Base-by-base conservation (phyloP, 2,329 filamentous ascomycete genomes). In the Fusarium goolgardi region DNA sequence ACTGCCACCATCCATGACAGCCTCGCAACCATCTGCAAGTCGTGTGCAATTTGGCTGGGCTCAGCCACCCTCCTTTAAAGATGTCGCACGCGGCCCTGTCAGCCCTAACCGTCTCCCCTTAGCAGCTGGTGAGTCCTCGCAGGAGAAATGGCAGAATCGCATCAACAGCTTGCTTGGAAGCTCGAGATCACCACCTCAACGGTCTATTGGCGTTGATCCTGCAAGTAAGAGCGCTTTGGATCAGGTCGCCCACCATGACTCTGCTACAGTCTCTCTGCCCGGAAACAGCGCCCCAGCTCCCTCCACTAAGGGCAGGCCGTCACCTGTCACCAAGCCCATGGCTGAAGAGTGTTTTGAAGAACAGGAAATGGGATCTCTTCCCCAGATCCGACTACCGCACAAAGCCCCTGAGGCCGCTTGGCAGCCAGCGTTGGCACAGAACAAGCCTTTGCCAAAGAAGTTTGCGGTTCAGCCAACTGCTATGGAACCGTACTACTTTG, bases 291-390 rank as follows among this genome's bases (percentile, higher is more conserved):
- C 64, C 46, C 53, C 56, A 18, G 52, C 53, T 58, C 55, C 71
- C 7, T 81, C 74, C 20, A 75, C 77, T 29, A 77, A 78, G 35
- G 81, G 81, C 46, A 81, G 55, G 80, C 80, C 47, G 82, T 83
- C 31, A 75, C 61, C 85, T 21, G 83, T 83, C 18, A 88, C 88
- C 6, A 91, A 90, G 73, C 88, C 88, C 47, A 90, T 93, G 79
- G 90, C 91, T 8, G 91, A 93, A 67, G 90, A 92, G 64, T 92
- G 92, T 68, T 94, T 94, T 68, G 91, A 93, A 74, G 90, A 93
- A 73, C 90, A 92, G 73, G 91, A 94, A 76, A 91, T 91, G 82
- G 91, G 91, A 5, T 94, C 91, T 10, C 79, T 93, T n/a, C 91
- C 91, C 1, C 84, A 86, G 23, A 88, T 94, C 25, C 86, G 85